Conservation (phyloP, 495 filamentous ascomycete species). For the Podospora fimiseda region DNA sequence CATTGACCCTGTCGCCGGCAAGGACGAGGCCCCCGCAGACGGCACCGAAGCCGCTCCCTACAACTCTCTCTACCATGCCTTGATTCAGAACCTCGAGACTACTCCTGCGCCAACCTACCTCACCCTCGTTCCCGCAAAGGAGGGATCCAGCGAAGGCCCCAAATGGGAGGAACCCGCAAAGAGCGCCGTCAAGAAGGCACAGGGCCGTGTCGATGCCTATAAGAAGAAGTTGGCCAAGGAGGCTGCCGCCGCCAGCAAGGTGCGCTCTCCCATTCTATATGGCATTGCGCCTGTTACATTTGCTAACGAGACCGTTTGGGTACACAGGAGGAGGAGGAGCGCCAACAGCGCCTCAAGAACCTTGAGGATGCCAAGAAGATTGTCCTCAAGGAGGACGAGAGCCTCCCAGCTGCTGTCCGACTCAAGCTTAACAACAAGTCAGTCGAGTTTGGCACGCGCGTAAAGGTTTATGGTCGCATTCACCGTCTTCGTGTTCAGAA, state of each 20-base stretch:
- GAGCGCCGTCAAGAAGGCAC: slow-evolving; percentile 75
- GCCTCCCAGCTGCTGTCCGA: slow-evolving; percentile 69
- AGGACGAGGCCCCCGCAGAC: slow-evolving; percentile 57
- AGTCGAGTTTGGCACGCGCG: slow-evolving; percentile 67
- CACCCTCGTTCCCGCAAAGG: slow-evolving; percentile 61
- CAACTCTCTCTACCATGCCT: slow-evolving; percentile 72
- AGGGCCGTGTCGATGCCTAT: slow-evolving; percentile 61
- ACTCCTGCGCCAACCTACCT: slow-evolving; percentile 55
- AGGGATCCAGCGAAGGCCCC: slow-evolving; percentile 43
- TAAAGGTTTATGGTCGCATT: slow-evolving; percentile 79
- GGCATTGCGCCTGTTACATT: too few relatives aligned
- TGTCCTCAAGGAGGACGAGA: slow-evolving; percentile 69
- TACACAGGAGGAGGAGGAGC: slow-evolving; percentile 60
- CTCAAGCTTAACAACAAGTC: slow-evolving; percentile 67
- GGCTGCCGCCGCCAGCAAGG: slow-evolving; percentile 51
- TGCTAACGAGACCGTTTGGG: neutral
- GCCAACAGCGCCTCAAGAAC: slow-evolving; percentile 53
- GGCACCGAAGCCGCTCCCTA: slow-evolving; percentile 69
- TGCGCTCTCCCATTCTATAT: too few relatives aligned
- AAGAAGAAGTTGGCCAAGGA: slow-evolving; percentile 74
- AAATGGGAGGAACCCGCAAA: slow-evolving; percentile 81
- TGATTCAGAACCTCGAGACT: slow-evolving; percentile 59
- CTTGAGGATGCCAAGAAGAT: slow-evolving; percentile 88
- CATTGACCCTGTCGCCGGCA: slow-evolving; percentile 72
- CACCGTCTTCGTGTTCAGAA: slow-evolving; percentile 82